phyloP scores from a whole-genome alignment of 139 green algal species.

The Pleodorina starrii region DNA sequence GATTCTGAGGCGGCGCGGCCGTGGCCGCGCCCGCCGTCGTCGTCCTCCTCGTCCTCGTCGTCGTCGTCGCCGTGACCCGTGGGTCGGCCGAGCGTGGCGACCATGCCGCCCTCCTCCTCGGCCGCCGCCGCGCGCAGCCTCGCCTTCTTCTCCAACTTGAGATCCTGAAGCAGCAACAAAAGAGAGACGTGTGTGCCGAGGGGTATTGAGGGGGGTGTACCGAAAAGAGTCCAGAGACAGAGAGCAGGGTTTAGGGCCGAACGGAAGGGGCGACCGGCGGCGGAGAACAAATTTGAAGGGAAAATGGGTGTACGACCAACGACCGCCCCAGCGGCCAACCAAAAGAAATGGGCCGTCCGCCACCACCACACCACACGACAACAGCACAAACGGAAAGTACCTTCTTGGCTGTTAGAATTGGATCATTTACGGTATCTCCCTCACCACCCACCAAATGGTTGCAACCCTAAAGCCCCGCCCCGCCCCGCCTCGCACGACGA shows the following conservation, averaged over 20 bases:
- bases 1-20: no score
- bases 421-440: no score
- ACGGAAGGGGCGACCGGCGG: no score
- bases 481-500: no score
- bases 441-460: no score
- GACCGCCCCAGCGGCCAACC: background rate
- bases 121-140: background rate
- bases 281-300: background rate
- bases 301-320: background rate
- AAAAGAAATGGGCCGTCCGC: background rate
- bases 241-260: no score
- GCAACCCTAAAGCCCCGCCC: no score
- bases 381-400: no score
- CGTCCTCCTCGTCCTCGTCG: conserved; percentile 22
- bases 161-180: conserved; percentile 43
- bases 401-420: no score
- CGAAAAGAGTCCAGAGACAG: no score
- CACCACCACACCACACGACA: no score
- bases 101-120: background rate
- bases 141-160: conserved; percentile 60
- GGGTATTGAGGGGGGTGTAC: no score
- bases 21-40: background rate
- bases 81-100: conserved; percentile 5
- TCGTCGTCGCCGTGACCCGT: conserved; percentile 20
- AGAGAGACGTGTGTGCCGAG: background rate